Evolutionary conservation across 2,329 filamentous ascomycete species (phyloP).

Genomic region (Cladobotryum protrusum): DNA sequence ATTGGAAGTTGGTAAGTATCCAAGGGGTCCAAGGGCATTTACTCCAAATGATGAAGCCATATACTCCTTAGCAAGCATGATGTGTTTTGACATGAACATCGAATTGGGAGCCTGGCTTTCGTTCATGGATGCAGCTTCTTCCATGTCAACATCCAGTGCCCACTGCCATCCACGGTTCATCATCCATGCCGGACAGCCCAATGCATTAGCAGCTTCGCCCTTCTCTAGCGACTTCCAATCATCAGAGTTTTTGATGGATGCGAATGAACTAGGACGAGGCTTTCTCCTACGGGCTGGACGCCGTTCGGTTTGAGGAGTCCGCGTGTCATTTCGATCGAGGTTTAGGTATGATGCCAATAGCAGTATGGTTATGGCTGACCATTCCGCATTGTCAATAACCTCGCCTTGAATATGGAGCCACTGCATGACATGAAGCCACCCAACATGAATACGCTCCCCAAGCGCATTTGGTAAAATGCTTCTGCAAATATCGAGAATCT

Average conservation of each 20-base stretch:
- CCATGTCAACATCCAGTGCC: constrained; percentile 53
- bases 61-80: constrained; percentile 59
- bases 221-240: constrained; percentile 45
- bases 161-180: constrained; percentile 63
- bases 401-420: constrained; percentile 54
- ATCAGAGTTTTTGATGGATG: constrained; percentile 29
- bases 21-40: constrained; percentile 44
- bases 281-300: constrained; percentile 26
- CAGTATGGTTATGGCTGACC: constrained; percentile 60
- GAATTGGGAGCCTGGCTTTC: constrained; percentile 18
- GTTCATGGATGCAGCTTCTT: constrained; percentile 23
- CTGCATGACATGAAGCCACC: constrained; percentile 68
- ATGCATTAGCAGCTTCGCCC: constrained; percentile 41
- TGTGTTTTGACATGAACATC: constrained; percentile 45
- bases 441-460: constrained; percentile 56
- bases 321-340: constrained; percentile 39
- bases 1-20: constrained; percentile 60
- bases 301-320: constrained; percentile 19
- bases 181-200: constrained; percentile 51
- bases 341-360: constrained; percentile 59
- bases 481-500: constrained; percentile 55
- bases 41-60: constrained; percentile 53
- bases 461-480: constrained; percentile 56
- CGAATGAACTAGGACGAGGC: constrained; percentile 30
- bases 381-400: constrained; percentile 51